Percentiles rank a stretch among this genome's conserved stretches.
Conservation (phyloP, 2,329 filamentous ascomycete species). For the Penicillium sp. region DNA sequence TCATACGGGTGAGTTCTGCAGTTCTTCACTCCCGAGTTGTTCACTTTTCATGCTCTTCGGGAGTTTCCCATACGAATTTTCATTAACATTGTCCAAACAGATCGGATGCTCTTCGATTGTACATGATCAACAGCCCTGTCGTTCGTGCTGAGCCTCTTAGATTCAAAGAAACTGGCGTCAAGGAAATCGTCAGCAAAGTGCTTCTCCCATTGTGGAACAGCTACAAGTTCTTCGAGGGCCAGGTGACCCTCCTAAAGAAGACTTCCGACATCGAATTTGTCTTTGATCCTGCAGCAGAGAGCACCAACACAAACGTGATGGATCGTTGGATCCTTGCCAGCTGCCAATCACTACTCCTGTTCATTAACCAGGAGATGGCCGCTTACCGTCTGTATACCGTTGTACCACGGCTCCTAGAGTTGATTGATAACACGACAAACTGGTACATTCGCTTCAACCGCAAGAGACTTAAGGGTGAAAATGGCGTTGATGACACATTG, state of each 20-base stretch:
- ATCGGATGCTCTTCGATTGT: constrained; percentile 88
- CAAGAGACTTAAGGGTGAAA: constrained; percentile 84
- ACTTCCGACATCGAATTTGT: constrained; percentile 71
- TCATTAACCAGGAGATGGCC: constrained; percentile 89
- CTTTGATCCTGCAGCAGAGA: constrained; percentile 74
- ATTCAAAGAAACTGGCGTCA: constrained; percentile 90
- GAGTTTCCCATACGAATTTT: not conserved
- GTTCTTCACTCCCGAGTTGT: not conserved
- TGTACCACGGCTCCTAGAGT: constrained; percentile 74
- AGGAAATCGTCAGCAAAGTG: constrained; percentile 91
- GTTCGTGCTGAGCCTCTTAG: constrained; percentile 86
- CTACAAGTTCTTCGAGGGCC: constrained; percentile 93
- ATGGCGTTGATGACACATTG: constrained; percentile 78
- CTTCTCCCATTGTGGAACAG: constrained; percentile 92
- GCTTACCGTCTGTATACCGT: constrained; percentile 85
- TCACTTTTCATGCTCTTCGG: not conserved
- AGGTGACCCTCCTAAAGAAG: constrained; percentile 84
- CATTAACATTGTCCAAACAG: constrained; percentile 35
- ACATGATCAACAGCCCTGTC: constrained; percentile 94
- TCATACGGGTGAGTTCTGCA: constrained; percentile 59
- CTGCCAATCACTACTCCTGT: constrained; percentile 85
- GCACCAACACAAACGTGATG: constrained; percentile 85
- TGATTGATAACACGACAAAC: constrained; percentile 96
- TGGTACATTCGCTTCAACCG: constrained; percentile 98
- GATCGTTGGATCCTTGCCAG: constrained; percentile 93